A percentile compares a stretch with the other conserved stretches of the same genome.
phyloP scores from a whole-genome alignment of 495 filamentous ascomycete genomes.

The Neurospora tetrasperma region DNA sequence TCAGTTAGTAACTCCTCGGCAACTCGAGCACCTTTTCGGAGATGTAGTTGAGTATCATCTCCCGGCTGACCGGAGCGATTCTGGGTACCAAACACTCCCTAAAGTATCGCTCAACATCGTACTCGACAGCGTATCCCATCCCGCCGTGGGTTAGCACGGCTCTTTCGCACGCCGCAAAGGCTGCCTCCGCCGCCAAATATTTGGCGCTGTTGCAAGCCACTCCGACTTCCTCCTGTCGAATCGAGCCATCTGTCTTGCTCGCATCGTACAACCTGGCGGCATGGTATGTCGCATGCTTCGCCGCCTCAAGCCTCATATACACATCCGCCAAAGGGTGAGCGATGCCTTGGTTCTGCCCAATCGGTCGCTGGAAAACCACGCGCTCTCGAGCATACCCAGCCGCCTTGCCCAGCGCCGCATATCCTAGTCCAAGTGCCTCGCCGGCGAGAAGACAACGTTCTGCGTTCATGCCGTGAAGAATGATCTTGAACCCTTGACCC shows the following conservation, averaged over 20 bases:
- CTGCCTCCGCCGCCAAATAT: slow-evolving; percentile 70
- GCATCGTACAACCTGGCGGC: slow-evolving; percentile 63
- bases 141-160: slow-evolving; percentile 59
- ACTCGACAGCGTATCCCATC: slow-evolving; percentile 72
- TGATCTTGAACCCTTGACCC: slow-evolving; percentile 62
- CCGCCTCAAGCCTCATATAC: slow-evolving; percentile 72
- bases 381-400: slow-evolving; percentile 58
- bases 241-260: slow-evolving; percentile 39
- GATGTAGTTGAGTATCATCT: slow-evolving; percentile 78
- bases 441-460: slow-evolving; percentile 69
- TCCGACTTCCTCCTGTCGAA: slow-evolving; percentile 53
- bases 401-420: slow-evolving; percentile 56
- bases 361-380: slow-evolving; percentile 58
- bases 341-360: slow-evolving; percentile 67
- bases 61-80: slow-evolving; percentile 64
- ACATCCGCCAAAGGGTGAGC: slow-evolving; percentile 64
- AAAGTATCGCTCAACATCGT: slow-evolving; percentile 68
- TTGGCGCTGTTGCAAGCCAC: slow-evolving; percentile 69
- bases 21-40: slow-evolving; percentile 57
- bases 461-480: slow-evolving; percentile 78
- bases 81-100: slow-evolving; percentile 65
- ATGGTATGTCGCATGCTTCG: slow-evolving; percentile 69
- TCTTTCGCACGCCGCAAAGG: slow-evolving; percentile 62
- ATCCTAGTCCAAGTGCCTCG: slow-evolving; percentile 68
- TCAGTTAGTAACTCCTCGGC: slow-evolving; percentile 41